phyloP scores from a whole-genome alignment of 768 basidiomycete species.

The Pleurotus sapidus region DNA sequence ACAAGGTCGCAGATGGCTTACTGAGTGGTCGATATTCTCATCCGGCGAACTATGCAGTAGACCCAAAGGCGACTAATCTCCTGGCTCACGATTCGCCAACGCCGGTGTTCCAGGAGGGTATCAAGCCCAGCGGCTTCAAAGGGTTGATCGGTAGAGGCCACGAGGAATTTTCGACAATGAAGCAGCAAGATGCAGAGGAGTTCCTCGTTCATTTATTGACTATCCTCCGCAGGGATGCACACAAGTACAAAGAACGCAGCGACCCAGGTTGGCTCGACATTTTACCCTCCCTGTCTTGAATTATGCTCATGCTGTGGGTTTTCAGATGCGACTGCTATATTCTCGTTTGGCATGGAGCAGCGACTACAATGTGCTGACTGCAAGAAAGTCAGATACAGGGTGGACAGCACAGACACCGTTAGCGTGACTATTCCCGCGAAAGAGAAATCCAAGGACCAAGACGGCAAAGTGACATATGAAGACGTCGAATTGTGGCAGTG shows the following conservation, averaged over 20 bases:
- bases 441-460: constrained; percentile 50
- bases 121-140: constrained; percentile 85
- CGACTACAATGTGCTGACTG: constrained; percentile 81
- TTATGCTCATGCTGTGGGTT: background rate
- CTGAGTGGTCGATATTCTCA: constrained; percentile 88
- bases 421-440: constrained; percentile 76
- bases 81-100: constrained; percentile 38
- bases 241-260: constrained; percentile 41
- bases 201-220: constrained; percentile 84
- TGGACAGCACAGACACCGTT: constrained; percentile 74
- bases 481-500: constrained; percentile 61
- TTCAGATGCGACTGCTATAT: constrained; percentile 69
- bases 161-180: constrained; percentile 93
- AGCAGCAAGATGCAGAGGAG: constrained; percentile 96
- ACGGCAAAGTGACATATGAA: constrained; percentile 62
- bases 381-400: constrained; percentile 75
- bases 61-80: constrained; percentile 86
- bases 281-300: background rate
- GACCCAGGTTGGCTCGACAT: constrained; percentile 20
- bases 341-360: constrained; percentile 85
- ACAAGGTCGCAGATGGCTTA: constrained; percentile 89
- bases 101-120: constrained; percentile 78
- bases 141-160: constrained; percentile 89
- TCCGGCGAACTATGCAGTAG: constrained; percentile 29
- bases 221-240: constrained; percentile 63